Conservation (phyloP, 2,329 filamentous ascomycete genomes). For the Sporothrix pseudoabietina region DNA sequence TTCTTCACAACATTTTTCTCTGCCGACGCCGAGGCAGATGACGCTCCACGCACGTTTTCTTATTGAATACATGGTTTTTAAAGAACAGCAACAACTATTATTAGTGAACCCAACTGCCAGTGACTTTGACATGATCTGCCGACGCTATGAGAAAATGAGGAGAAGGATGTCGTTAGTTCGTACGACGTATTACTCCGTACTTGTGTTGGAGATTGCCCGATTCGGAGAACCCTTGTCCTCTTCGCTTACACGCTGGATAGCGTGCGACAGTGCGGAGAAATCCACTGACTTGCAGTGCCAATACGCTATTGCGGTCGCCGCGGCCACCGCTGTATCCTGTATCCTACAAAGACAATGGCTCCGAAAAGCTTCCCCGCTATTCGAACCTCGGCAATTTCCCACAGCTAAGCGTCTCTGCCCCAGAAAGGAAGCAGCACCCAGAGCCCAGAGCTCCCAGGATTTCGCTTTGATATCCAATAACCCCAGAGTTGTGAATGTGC, state of each 20-base stretch:
- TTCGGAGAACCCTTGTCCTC: conserved; percentile 11
- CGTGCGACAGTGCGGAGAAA: not conserved
- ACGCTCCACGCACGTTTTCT: conserved; percentile 26
- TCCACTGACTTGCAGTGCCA: not conserved
- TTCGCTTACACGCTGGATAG: conserved; percentile 9
- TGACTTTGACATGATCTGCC: not conserved
- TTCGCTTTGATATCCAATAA: not conserved
- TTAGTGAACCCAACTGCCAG: not conserved
- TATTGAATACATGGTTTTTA: not conserved
- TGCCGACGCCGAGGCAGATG: conserved; percentile 17
- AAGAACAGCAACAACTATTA: not conserved
- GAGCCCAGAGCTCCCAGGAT: conserved; percentile 10
- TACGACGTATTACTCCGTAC: not conserved
- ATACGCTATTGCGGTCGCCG: conserved; percentile 17
- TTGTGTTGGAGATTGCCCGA: conserved; percentile 1
- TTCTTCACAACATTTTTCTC: not conserved
- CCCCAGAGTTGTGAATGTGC: not conserved
- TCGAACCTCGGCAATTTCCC: conserved; percentile 29
- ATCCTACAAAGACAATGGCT: too few species aligned
- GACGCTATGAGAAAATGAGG: not conserved
- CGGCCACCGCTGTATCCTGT: not conserved
- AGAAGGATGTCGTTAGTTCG: not conserved
- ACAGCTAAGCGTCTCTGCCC: not conserved
- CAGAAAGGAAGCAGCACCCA: not conserved
- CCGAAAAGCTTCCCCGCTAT: conserved; percentile 27